phyloP scores from a whole-genome alignment of 2,329 filamentous ascomycete species.

The Aspergillus thermomutatus region DNA sequence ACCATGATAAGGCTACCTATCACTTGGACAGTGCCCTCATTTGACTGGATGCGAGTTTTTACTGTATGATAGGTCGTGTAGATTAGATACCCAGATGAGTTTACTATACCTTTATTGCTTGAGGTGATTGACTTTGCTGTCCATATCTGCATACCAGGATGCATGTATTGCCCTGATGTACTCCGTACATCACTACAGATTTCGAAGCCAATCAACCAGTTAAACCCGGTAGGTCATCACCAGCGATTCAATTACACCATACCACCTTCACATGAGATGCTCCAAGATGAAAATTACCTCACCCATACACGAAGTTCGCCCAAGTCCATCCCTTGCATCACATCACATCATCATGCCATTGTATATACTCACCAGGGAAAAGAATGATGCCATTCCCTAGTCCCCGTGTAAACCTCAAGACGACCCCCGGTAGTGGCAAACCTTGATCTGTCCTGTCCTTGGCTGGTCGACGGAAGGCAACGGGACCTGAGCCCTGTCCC shows the following conservation, averaged over 20 bases:
- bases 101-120: neutral
- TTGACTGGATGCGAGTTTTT: neutral
- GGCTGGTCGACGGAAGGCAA: neutral
- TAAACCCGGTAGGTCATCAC: neutral
- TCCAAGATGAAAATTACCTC: neutral
- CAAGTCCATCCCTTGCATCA: neutral
- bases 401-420: neutral
- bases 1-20: neutral
- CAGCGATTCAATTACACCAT: neutral
- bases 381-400: neutral
- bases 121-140: neutral
- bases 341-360: neutral
- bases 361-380: neutral
- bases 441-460: neutral
- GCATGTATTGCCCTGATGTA: neutral
- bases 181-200: neutral
- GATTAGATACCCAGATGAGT: neutral
- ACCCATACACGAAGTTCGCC: neutral
- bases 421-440: neutral
- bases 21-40: neutral
- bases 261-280: neutral
- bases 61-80: neutral
- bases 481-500: neutral
- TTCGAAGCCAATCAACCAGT: neutral
- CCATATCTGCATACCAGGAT: neutral